Percentiles rank a stretch among this genome's conserved stretches.
Evolutionary conservation across 768 basidiomycete genomes (phyloP).

Genomic region (Tricholoma matsutake): DNA sequence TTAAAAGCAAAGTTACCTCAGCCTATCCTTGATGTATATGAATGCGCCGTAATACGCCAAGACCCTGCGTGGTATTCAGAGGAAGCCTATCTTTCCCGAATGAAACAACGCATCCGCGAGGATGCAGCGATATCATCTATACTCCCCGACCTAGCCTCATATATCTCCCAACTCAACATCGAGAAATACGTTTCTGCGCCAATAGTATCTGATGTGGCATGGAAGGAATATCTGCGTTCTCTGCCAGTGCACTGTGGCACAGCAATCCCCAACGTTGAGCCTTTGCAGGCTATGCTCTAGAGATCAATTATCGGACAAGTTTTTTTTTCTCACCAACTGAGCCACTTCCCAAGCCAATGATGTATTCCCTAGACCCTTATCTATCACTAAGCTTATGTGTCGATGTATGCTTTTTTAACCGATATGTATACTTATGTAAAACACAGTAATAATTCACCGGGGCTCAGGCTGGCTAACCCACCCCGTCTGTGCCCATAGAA

Average conservation of each 20-base stretch:
- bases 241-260: conserved; percentile 43
- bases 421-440: too few species aligned
- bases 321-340: background rate
- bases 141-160: conserved; percentile 39
- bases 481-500: too few species aligned
- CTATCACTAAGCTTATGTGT: background rate
- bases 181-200: conserved; percentile 51
- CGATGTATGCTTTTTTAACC: background rate
- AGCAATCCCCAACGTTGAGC: conserved; percentile 34
- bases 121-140: conserved; percentile 43
- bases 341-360: background rate
- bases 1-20: conserved; percentile 39
- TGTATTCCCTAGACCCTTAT: background rate
- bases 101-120: conserved; percentile 45
- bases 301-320: background rate
- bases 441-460: too few species aligned
- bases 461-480: too few species aligned
- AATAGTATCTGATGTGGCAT: conserved; percentile 47
- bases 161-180: conserved; percentile 43
- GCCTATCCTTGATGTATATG: conserved; percentile 55
- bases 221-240: conserved; percentile 43
- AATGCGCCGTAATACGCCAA: conserved; percentile 46
- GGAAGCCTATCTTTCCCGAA: conserved; percentile 44
- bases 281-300: conserved; percentile 44
- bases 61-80: conserved; percentile 63